Percentiles rank a stretch among this genome's conserved stretches.
These are phyloP conservation scores for Verticillium zaregamsianum DNA, from an alignment of 2,329 filamentous ascomycete species.

Conservation along the genomic window DNA sequence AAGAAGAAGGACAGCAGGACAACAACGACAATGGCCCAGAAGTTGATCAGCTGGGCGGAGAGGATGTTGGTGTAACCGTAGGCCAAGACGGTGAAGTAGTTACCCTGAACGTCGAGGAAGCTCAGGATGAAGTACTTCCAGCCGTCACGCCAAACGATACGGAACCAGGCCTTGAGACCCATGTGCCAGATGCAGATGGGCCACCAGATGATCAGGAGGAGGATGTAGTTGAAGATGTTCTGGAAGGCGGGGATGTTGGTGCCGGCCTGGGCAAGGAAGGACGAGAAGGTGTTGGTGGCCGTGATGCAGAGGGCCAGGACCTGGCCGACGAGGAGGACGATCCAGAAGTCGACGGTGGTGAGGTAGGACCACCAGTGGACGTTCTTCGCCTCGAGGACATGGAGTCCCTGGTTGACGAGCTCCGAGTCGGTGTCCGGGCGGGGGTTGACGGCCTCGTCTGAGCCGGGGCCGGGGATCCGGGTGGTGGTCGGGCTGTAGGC, in stretches of 20 bases:
- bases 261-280: constrained; percentile 59
- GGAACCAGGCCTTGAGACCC: constrained; percentile 66
- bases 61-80: constrained; percentile 91
- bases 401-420: constrained; percentile 46
- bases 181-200: constrained; percentile 74
- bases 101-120: constrained; percentile 92
- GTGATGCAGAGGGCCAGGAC: constrained; percentile 86
- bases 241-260: constrained; percentile 93
- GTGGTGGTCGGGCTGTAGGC: not conserved
- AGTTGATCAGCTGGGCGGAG: constrained; percentile 93
- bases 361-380: constrained; percentile 70
- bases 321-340: constrained; percentile 77
- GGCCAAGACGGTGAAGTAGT: constrained; percentile 95
- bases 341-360: constrained; percentile 81
- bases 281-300: constrained; percentile 84
- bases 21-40: constrained; percentile 95
- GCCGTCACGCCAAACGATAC: constrained; percentile 63
- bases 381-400: constrained; percentile 49
- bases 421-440: constrained; percentile 20
- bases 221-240: constrained; percentile 88
- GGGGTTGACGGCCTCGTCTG: not conserved
- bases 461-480: not conserved
- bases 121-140: constrained; percentile 94
- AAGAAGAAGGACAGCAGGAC: constrained; percentile 79
- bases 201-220: constrained; percentile 80